phyloP scores from a whole-genome alignment of 768 basidiomycete species.

The Trametes maxima region DNA sequence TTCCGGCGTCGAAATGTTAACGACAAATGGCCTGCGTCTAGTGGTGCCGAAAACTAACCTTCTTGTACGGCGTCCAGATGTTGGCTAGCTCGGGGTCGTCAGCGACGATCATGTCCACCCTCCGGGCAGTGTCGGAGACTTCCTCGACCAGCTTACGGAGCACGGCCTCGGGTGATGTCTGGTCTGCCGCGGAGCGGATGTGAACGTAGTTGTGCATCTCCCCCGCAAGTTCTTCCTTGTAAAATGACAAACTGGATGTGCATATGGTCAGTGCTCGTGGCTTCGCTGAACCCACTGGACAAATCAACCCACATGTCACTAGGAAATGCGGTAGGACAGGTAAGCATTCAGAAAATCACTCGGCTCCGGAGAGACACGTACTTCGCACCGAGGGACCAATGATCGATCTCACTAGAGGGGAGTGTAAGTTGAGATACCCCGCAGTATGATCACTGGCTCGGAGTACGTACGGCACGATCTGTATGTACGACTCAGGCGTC shows the following conservation, averaged over 20 bases:
- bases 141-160: conserved; percentile 17
- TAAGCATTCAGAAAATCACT: neutral
- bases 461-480: conserved; percentile 39
- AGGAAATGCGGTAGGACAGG: neutral
- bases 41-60: neutral
- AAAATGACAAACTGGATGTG: conserved; percentile 22
- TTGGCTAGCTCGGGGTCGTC: conserved; percentile 1
- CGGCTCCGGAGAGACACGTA: neutral
- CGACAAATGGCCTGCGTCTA: neutral
- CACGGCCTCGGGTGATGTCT: neutral
- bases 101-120: neutral
- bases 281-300: neutral
- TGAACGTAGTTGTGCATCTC: conserved; percentile 25
- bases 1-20: neutral
- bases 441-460: neutral
- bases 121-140: conserved; percentile 4
- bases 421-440: too few species aligned
- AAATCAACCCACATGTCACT: conserved; percentile 15
- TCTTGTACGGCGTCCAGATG: conserved; percentile 5
- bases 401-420: conserved; percentile 9
- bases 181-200: conserved; percentile 14
- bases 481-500: conserved; percentile 34
- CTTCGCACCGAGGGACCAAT: conserved; percentile 15
- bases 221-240: conserved; percentile 26
- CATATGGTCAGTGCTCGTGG: neutral